Percentiles rank a stretch among this genome's conserved stretches.
phyloP scores from a whole-genome alignment of 116 monocot genomes.

The Zostera marina region DNA sequence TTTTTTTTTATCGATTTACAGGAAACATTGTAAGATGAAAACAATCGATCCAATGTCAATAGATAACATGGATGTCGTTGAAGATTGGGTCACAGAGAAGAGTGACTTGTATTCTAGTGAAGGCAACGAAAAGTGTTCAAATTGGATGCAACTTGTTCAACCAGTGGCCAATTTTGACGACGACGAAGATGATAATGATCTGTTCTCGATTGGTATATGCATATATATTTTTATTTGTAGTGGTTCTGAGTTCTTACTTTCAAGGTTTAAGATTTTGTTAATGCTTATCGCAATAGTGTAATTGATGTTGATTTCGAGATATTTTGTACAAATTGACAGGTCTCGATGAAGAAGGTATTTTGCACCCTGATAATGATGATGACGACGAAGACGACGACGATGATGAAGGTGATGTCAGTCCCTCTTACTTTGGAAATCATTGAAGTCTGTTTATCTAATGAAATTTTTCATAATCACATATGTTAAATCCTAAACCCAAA shows the following conservation, averaged over 20 bases:
- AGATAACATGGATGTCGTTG: constrained; percentile 33
- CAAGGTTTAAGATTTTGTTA: not conserved
- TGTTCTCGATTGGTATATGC: constrained; percentile 37
- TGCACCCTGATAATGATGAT: constrained; percentile 11
- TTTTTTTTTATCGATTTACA: constrained; percentile 12
- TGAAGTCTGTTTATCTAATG: no score
- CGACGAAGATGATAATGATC: constrained; percentile 49
- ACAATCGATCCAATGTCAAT: constrained; percentile 57
- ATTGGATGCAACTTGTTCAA: constrained; percentile 55
- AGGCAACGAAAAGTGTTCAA: constrained; percentile 12
- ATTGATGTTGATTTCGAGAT: no score
- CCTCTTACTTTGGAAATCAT: no score
- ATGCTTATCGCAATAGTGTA: no score
- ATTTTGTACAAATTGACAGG: no score
- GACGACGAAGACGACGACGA: constrained; percentile 19
- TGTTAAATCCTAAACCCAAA: no score
- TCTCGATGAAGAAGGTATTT: constrained; percentile 45
- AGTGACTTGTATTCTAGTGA: constrained; percentile 15
- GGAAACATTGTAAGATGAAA: constrained; percentile 33
- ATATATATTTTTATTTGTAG: not conserved
- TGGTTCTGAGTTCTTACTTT: not conserved
- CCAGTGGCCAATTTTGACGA: constrained; percentile 11
- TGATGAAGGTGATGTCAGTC: constrained; percentile 24
- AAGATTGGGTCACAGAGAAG: constrained; percentile 77
- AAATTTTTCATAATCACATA: no score